A percentile compares a stretch with the other conserved stretches of the same genome.
These are phyloP conservation scores for Spergularia marina DNA, from an alignment of 148 eudicot species.

Conservation along the genomic window DNA sequence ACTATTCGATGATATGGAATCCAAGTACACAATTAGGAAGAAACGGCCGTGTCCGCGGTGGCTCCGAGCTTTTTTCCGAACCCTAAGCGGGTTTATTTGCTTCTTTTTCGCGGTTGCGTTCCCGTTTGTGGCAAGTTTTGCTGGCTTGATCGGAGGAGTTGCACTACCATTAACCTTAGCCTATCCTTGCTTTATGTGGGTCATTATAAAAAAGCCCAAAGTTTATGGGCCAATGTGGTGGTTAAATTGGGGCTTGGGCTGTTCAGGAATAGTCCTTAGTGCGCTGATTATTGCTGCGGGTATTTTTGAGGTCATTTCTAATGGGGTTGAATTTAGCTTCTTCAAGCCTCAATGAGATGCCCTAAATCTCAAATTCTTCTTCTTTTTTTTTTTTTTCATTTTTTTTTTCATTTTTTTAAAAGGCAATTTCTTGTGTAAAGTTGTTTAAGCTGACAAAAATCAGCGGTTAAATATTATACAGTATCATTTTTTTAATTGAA, in stretches of 20 bases:
- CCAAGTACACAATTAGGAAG: constrained; percentile 48
- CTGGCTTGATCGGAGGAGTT: constrained; percentile 72
- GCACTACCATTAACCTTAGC: constrained; percentile 72
- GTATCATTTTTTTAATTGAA: too few relatives aligned
- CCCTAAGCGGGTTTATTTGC: constrained; percentile 50
- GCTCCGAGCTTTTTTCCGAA: constrained; percentile 55
- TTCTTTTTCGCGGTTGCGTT: constrained; percentile 80
- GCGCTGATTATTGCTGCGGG: constrained; percentile 57
- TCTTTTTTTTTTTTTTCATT: too few relatives aligned
- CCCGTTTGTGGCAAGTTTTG: constrained; percentile 67
- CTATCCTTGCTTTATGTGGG: constrained; percentile 89
- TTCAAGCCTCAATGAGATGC: constrained; percentile 55
- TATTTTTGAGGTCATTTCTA: constrained; percentile 59
- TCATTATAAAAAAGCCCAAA: constrained; percentile 58
- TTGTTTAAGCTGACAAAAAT: too few relatives aligned
- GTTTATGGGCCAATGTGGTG: constrained; percentile 59
- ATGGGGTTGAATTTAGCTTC: constrained; percentile 65
- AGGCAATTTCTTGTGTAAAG: too few relatives aligned
- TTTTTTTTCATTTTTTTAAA: too few relatives aligned
- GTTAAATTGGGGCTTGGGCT: constrained; percentile 67
- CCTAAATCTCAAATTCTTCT: too few relatives aligned
- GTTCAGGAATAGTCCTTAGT: constrained; percentile 60
- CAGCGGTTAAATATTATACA: too few relatives aligned
- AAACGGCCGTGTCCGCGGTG: constrained; percentile 72
- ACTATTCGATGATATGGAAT: constrained; percentile 70